A percentile compares a stretch with the other conserved stretches of the same genome.
Evolutionary conservation across 371 early-diverging fungal species (phyloP).

Genomic region (Capillidium heterosporum): DNA sequence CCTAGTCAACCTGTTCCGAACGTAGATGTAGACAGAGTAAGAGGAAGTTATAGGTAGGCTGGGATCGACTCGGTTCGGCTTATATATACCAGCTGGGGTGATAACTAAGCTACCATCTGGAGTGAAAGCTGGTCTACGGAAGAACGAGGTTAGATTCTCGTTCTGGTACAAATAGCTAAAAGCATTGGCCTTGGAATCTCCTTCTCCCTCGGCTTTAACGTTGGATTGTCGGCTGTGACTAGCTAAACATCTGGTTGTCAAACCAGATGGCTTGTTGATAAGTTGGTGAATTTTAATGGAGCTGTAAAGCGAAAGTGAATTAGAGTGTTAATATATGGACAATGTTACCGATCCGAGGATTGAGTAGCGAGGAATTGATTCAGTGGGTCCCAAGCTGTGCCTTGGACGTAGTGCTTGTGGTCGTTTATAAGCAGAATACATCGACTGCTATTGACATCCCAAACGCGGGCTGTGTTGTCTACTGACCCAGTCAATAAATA

Average conservation of each 20-base stretch:
- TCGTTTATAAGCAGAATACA: constrained; percentile 65
- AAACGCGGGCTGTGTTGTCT: constrained; percentile 82
- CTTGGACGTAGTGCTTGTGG: constrained; percentile 88
- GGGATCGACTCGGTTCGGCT: constrained; percentile 8
- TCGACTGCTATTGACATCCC: constrained; percentile 56
- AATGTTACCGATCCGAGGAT: constrained; percentile 66
- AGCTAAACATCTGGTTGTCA: not conserved
- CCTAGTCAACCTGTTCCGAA: constrained; percentile 19
- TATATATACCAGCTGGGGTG: constrained; percentile 63
- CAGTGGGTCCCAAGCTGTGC: constrained; percentile 92
- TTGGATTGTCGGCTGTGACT: not conserved
- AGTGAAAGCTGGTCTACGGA: constrained; percentile 70
- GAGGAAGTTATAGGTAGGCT: no score
- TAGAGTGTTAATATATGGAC: not conserved
- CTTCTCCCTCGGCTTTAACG: constrained; percentile 8
- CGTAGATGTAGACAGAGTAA: constrained; percentile 25
- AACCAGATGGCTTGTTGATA: not conserved
- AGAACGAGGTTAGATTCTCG: constrained; percentile 80
- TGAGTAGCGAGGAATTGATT: constrained; percentile 75
- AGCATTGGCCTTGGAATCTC: constrained; percentile 11
- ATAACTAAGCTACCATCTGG: constrained; percentile 77
- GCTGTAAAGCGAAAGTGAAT: not conserved
- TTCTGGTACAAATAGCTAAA: constrained; percentile 52
- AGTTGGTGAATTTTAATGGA: constrained; percentile 5
- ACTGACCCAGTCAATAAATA: constrained; percentile 77